Evolutionary conservation across 164 flowering plant species (phyloP).

Genomic region (Stephania yunnanensis): DNA sequence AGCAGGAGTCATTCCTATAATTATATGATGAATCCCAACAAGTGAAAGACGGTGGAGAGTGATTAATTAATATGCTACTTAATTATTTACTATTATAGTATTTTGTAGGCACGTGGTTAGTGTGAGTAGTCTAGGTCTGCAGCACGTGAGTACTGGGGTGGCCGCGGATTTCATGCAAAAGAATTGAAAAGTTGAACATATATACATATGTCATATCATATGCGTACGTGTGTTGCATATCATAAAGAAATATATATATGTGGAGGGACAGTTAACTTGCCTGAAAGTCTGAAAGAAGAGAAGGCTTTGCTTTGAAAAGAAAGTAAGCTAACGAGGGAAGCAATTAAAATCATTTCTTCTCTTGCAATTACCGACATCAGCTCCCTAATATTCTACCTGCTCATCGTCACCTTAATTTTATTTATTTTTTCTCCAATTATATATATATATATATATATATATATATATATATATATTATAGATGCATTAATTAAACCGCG

Average conservation of each 20-base stretch:
- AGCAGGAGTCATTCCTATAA: too few relatives aligned
- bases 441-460: too few relatives aligned
- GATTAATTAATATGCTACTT: not conserved
- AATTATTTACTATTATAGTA: not conserved
- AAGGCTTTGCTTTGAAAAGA: conserved; percentile 33
- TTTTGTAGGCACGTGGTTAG: not conserved
- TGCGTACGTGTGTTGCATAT: not conserved
- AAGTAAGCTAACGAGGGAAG: conserved; percentile 17
- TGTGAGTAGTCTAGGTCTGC: not conserved
- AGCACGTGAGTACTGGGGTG: not conserved
- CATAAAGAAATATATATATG: not conserved
- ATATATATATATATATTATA: too few relatives aligned
- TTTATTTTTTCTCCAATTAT: too few relatives aligned
- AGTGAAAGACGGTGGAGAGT: too few relatives aligned
- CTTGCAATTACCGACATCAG: conserved; percentile 22
- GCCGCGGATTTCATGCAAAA: conserved; percentile 3
- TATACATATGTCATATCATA: too few relatives aligned
- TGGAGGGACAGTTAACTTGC: conserved; percentile 10
- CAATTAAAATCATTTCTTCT: conserved; percentile 21
- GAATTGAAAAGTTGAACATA: not conserved
- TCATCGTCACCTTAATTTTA: not conserved
- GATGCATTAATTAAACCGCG: too few relatives aligned
- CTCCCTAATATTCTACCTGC: not conserved
- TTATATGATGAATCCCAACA: too few relatives aligned
- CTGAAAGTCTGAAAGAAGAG: conserved; percentile 13